Evolutionary conservation across 441 rosid genomes (phyloP).

Genomic region (Gossypium lobatum): DNA sequence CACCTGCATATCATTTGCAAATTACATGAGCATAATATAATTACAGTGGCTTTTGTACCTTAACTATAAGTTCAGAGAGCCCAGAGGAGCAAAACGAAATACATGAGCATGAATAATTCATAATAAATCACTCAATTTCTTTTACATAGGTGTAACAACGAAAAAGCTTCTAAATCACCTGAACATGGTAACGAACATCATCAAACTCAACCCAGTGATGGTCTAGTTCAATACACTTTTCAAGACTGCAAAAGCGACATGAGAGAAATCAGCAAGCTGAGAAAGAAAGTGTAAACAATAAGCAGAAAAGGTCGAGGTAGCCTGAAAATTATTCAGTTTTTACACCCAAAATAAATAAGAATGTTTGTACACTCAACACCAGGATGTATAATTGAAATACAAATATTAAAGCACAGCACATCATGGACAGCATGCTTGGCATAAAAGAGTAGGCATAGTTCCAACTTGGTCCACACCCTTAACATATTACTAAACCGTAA

Average conservation of each 20-base stretch:
- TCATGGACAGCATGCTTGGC: background rate
- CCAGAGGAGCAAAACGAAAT: background rate
- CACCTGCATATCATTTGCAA: slow-evolving; percentile 36
- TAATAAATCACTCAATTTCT: background rate
- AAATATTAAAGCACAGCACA: background rate
- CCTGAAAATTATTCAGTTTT: background rate
- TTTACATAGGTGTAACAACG: background rate
- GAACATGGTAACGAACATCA: slow-evolving; percentile 87
- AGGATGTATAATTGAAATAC: background rate
- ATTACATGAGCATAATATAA: slow-evolving; percentile 15
- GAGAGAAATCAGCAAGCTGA: slow-evolving; percentile 12
- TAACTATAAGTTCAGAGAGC: background rate
- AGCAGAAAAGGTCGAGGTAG: background rate
- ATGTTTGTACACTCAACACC: background rate
- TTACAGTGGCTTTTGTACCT: background rate
- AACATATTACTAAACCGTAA: background rate
- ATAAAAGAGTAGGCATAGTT: background rate
- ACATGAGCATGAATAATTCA: background rate
- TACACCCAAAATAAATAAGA: background rate
- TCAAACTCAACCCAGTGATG: slow-evolving; percentile 89
- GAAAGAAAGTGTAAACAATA: background rate
- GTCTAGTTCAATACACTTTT: slow-evolving; percentile 79
- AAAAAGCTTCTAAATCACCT: slow-evolving; percentile 38
- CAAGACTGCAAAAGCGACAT: slow-evolving; percentile 48
- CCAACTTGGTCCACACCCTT: background rate